Base-by-base conservation (phyloP, 2,329 filamentous ascomycete species). In the Cordyceps pruinosa region DNA sequence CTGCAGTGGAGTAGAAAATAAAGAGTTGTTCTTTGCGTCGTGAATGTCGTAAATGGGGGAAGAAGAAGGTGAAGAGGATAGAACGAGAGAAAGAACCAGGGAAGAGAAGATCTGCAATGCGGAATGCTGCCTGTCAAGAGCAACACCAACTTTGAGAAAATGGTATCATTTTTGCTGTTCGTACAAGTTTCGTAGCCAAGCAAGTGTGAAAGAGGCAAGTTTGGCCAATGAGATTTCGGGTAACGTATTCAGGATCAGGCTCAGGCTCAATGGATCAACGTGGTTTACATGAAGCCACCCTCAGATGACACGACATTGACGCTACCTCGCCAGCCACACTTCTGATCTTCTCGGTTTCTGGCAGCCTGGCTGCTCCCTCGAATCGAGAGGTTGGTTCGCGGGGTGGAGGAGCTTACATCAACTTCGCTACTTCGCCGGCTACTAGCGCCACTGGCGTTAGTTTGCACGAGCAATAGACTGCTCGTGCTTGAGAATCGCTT, bases 401-500 rank as follows among this genome's bases (percentile, higher is more conserved):
- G 64, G 59, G 72, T 66, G 63, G 73, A 64, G 61, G 69, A 64
- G 59, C 74, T 72, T 60, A 63, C 32, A 50, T 79, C 75, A 58
- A 71, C 63, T 59, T 80, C 78, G 64, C 70, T 74, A 66, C 77
- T 79, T 56, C 72, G 71, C 54, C 75, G 70, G 66, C 75, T 79
- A 70, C 77, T 81, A 60, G 70, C 69, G 58, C 69, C 70, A 64
- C 75, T 77, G 59, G 74, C 72, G 66, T 83, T 83, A 59, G 80
- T 80, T 71, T 84, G 80, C 56, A 83, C 75, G 46, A 85, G 73
- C 54, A 86, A 72, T 65, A 84, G 70, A 67, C 78, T 84, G 66
- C 80, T 84, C 52, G 81, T 84, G 66, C 79, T 84, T 63, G 81
- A 85, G 55, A 86, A 68, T 60, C 81, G 74, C 66, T 81, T 82